phyloP scores from a whole-genome alignment of 768 basidiomycete genomes.

The Tulasnella calospora region DNA sequence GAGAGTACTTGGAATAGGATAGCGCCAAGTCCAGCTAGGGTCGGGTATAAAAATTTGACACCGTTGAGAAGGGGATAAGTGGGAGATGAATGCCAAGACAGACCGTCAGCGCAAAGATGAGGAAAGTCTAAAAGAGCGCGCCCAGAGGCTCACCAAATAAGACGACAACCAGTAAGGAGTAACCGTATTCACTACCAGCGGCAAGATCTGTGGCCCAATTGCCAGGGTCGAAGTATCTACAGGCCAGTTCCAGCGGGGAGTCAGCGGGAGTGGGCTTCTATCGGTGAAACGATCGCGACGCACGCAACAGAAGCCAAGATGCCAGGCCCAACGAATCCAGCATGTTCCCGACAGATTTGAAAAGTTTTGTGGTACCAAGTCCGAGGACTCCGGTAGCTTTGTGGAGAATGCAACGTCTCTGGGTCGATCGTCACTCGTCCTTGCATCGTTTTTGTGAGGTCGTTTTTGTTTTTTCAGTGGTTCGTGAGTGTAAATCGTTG shows the following conservation, averaged over 20 bases:
- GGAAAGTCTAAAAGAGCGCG: background rate
- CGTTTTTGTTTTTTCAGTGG: background rate
- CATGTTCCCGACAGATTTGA: background rate
- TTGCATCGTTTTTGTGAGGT: background rate
- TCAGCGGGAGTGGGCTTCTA: slow-evolving; percentile 16
- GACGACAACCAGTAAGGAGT: slow-evolving; percentile 43
- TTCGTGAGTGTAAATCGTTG: background rate
- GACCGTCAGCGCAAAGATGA: background rate
- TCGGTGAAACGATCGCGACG: slow-evolving; percentile 21
- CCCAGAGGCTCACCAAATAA: slow-evolving; percentile 29
- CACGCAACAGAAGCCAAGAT: slow-evolving; percentile 38
- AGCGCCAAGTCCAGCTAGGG: slow-evolving; percentile 41
- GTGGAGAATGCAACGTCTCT: background rate
- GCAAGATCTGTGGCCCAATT: slow-evolving; percentile 41
- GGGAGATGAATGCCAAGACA: background rate
- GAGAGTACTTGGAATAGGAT: slow-evolving; percentile 43
- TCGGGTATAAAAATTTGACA: background rate
- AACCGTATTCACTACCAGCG: slow-evolving; percentile 40
- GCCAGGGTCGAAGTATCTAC: slow-evolving; percentile 30
- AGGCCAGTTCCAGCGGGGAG: background rate
- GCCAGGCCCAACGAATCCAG: slow-evolving; percentile 36
- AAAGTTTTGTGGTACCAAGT: slow-evolving; percentile 13
- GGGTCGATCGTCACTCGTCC: background rate
- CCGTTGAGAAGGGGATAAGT: background rate
- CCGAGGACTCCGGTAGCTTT: background rate